Conservation (phyloP, 306 rosid species). For the Trifolium fragiferum region DNA sequence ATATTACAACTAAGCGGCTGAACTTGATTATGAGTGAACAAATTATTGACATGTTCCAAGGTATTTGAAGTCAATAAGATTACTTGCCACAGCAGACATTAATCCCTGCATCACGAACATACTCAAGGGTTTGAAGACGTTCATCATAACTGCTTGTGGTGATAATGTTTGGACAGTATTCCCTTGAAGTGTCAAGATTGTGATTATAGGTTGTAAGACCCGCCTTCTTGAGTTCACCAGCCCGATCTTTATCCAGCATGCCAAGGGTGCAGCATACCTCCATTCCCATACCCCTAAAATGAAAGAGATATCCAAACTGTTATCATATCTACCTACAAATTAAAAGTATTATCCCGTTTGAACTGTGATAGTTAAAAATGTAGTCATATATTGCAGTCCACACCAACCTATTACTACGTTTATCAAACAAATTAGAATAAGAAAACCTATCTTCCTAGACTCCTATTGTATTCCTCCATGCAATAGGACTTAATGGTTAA, state of each 20-base stretch:
- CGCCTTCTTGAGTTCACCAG: conserved; percentile 84
- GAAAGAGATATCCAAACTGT: conserved; percentile 26
- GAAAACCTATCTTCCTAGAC: conserved; percentile 1
- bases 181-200: conserved; percentile 96
- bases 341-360: background rate
- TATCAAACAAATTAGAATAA: conserved; percentile 13
- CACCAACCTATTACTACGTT: conserved; percentile 23
- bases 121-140: conserved; percentile 85
- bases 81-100: conserved; percentile 86
- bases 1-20: conserved; percentile 21
- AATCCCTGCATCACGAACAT: conserved; percentile 95
- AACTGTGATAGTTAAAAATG: conserved; percentile 23
- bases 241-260: conserved; percentile 95
- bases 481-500: background rate
- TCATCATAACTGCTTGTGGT: conserved; percentile 95
- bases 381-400: conserved; percentile 27
- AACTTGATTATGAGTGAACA: background rate
- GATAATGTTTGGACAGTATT: conserved; percentile 88
- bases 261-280: conserved; percentile 99
- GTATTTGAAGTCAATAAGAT: conserved; percentile 32
- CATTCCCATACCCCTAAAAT: conserved; percentile 87
- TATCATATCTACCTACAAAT: background rate
- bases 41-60: conserved; percentile 3
- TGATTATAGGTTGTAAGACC: conserved; percentile 98
- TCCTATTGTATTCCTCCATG: background rate